Evolutionary conservation across 2,329 filamentous ascomycete genomes (phyloP), one percentile per base, ranked within the genome.

Genomic region (Trichoderma atroviride): DNA sequence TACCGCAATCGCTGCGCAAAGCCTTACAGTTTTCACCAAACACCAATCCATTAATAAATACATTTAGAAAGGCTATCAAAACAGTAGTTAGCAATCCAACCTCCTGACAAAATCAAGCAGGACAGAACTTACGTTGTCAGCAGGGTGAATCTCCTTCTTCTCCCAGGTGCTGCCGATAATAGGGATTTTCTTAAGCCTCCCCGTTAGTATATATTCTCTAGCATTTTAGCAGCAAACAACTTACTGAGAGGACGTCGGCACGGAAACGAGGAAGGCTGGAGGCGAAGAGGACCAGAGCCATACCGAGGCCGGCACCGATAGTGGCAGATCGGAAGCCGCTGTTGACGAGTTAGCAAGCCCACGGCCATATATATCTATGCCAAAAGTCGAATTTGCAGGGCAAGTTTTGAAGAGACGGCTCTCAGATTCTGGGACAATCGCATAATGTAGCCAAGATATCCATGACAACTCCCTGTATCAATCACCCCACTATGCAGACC

Each of bases 231-330:
- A 11, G 5, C 19, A 2, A 14, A 22, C 22, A n/a, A 62, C 82
- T 69, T 81, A 88, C 87, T 78, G 83, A 80, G 72, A 91, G 84
- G 72, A 91, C 82, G 75, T 91, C 89, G 59, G 76, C 77, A 79
- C 87, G 82, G 73, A 91, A 81, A 78, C 83, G 84, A 73, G 89
- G 89, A 60, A 91, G 85, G 74, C 88, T 88, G 52, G 87, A 89
- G 73, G 86, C 82, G 78, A 82, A 88, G 83, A 86, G 88, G 74
- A 90, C 83, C 72, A 88, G 81, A 72, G 81, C 86, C 72, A 88
- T 83, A 74, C 84, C 84, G 71, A 85, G 86, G 70, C 87, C 86
- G 71, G 81, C 87, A 70, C 87, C 87, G 75, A 88, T 88, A 67
- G 83, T 81, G 70, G 82, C 87, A 60, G 84, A 74, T 72, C 83